Base-by-base conservation (phyloP, 2,329 filamentous ascomycete species). In the Colletotrichum agaves region DNA sequence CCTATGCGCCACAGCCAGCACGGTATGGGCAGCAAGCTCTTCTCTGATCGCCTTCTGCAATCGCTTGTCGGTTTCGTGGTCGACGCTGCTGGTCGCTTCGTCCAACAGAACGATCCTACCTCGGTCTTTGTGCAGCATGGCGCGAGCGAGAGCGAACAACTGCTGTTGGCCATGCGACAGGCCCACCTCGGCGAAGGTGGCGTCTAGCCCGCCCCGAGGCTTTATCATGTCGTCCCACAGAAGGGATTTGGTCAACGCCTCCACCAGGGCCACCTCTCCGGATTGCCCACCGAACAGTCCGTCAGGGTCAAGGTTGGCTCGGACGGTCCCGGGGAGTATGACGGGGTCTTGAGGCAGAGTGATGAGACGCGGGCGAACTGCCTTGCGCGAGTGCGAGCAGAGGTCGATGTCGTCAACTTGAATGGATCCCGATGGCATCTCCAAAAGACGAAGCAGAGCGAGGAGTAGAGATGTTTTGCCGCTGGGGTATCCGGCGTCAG, bases 391-490 rank as follows among this genome's bases (percentile, higher is more conserved):
- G 17, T 72, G 52, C 3, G 61, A 57, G 0, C 49, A 41, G 27
- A 71, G 56, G 12, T 73, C 50, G 1, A 70, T 2, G 15, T 47
- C 61, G 35, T 74, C 72, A 15, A 88, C 77, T 1, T 59, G 72
- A 41, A 88, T 80, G 3, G 67, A 75, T 0, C 75, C 74, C 2
- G 62, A 23, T 1, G 76, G 76, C 2, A 80, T 71, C 17, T 86
- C 83, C 2, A 86, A 70, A 49, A 87, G 78, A 3, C 83, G 80
- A n/a, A 87, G 79, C 1, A 87, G 74, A 3, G 70, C 65, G 11
- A 70, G 61, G 21, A 74, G 41, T 1, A 73, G 46, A 4, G 72
- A 73, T 13, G 67, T 71, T 33, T 73, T 74, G 7, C 73, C 72
- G 41, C 71, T 71, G 21, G 5, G 11, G 10, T 8, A 17, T 15